A percentile compares a stretch with the other conserved stretches of the same genome.
Conservation (phyloP, 192 early-diverging fungal species). For the Glomus cerebriforme region DNA sequence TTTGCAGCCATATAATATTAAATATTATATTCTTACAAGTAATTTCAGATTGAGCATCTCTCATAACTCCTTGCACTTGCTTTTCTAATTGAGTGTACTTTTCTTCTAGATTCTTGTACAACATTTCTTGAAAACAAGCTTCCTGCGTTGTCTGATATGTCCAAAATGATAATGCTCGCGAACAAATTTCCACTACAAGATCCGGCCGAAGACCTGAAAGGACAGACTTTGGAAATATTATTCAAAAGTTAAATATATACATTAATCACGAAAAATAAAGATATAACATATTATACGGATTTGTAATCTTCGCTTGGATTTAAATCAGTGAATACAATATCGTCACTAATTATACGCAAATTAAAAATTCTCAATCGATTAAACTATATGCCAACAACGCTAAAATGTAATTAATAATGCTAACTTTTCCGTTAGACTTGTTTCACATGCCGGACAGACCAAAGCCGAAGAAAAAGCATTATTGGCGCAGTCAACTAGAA, state of each 20-base stretch:
- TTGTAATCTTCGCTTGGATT: conserved; percentile 66
- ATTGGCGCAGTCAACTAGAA: conserved; percentile 52
- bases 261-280: neutral
- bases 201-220: conserved; percentile 68
- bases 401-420: neutral
- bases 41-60: conserved; percentile 39
- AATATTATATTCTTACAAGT: conserved; percentile 22
- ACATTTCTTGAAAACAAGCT: conserved; percentile 39
- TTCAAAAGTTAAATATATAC: neutral
- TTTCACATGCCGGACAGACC: conserved; percentile 66
- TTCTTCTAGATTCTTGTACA: conserved; percentile 42
- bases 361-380: neutral
- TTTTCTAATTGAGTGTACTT: conserved; percentile 39
- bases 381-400: no score
- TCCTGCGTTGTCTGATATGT: conserved; percentile 69
- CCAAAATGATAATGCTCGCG: conserved; percentile 65
- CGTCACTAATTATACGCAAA: conserved; percentile 39
- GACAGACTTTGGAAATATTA: conserved; percentile 48
- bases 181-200: conserved; percentile 65
- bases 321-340: conserved; percentile 59
- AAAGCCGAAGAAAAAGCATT: conserved; percentile 49
- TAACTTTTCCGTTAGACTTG: conserved; percentile 54
- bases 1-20: neutral
- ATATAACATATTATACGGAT: conserved; percentile 42
- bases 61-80: conserved; percentile 37